Evolutionary conservation across 1,284 basidiomycete genomes (phyloP).

Genomic region (Austropuccinia psidii): DNA sequence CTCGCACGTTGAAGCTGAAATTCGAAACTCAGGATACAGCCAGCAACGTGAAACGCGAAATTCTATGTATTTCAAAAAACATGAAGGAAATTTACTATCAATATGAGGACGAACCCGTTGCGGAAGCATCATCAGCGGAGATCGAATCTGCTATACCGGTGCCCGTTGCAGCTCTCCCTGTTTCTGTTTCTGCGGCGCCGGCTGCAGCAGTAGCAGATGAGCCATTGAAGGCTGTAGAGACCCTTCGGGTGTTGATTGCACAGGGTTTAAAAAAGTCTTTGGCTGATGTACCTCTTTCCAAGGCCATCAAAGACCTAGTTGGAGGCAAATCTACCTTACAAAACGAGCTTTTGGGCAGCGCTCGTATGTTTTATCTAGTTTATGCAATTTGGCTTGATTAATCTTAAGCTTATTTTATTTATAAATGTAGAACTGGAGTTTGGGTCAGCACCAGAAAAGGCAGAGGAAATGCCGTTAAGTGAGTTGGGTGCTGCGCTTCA

Average conservation of each 20-base stretch:
- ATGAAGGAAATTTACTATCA: constrained; percentile 95
- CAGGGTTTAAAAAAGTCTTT: constrained; percentile 97
- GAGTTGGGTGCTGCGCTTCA: constrained; percentile 82
- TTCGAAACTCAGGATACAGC: constrained; percentile 87
- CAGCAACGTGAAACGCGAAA: constrained; percentile 65
- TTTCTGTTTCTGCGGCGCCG: constrained; percentile 49
- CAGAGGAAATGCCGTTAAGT: constrained; percentile 89
- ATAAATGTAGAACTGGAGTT: constrained; percentile 47
- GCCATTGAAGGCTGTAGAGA: constrained; percentile 84
- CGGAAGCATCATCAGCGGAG: constrained; percentile 42
- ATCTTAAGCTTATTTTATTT: background rate
- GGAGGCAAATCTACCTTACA: constrained; percentile 97
- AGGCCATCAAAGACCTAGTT: constrained; percentile 96
- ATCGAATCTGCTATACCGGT: constrained; percentile 47
- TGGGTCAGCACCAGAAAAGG: constrained; percentile 84
- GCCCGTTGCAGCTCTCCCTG: constrained; percentile 49
- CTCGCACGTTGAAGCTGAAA: constrained; percentile 87
- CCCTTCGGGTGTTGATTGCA: constrained; percentile 79
- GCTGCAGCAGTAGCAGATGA: constrained; percentile 74
- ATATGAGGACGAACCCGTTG: constrained; percentile 72
- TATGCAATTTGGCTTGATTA: background rate
- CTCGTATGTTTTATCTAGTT: constrained; percentile 56
- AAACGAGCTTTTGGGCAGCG: constrained; percentile 78
- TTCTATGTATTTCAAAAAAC: constrained; percentile 91
- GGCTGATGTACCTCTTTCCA: constrained; percentile 78